phyloP scores from a whole-genome alignment of 768 basidiomycete genomes.

The Mycena metata region DNA sequence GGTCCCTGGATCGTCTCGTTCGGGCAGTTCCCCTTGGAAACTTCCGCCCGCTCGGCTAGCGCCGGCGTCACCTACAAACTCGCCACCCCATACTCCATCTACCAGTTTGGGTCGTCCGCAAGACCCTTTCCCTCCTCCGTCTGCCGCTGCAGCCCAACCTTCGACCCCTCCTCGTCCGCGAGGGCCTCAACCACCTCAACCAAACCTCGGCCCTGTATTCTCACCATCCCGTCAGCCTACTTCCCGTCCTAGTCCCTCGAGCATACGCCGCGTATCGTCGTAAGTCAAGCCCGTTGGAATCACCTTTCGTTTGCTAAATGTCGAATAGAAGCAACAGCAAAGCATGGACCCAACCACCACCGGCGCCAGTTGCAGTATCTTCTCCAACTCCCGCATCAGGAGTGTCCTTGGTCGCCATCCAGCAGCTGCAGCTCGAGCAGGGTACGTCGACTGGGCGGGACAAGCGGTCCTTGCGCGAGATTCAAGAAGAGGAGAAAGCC shows the following conservation, averaged over 20 bases:
- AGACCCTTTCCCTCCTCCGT: constrained; percentile 35
- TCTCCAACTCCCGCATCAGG: constrained; percentile 47
- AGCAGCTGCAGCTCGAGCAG: constrained; percentile 79
- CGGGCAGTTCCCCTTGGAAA: constrained; percentile 36
- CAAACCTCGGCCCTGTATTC: constrained; percentile 74
- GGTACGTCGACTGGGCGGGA: constrained; percentile 56
- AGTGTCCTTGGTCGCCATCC: constrained; percentile 87
- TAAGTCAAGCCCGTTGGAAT: constrained; percentile 49
- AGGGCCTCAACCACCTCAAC: constrained; percentile 46
- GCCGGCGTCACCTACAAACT: constrained; percentile 23
- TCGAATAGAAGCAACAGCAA: constrained; percentile 54
- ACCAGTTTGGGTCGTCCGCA: constrained; percentile 37
- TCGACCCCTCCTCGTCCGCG: constrained; percentile 41
- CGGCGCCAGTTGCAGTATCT: constrained; percentile 58
- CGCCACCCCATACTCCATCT: constrained; percentile 25
- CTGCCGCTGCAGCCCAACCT: constrained; percentile 37
- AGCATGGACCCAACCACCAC: constrained; percentile 76
- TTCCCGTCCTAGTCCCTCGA: constrained; percentile 42
- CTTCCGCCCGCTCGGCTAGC: constrained; percentile 15
- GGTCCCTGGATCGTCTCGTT: constrained; percentile 24
- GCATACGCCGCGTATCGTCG: constrained; percentile 60
- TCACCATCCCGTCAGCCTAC: constrained; percentile 66
- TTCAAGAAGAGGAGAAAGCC: constrained; percentile 86
- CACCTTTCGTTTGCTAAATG: constrained; percentile 8
- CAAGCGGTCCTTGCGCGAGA: constrained; percentile 79